Base-by-base conservation (phyloP, 352 stramenopile genomes). In the Albugo laibachii region DNA sequence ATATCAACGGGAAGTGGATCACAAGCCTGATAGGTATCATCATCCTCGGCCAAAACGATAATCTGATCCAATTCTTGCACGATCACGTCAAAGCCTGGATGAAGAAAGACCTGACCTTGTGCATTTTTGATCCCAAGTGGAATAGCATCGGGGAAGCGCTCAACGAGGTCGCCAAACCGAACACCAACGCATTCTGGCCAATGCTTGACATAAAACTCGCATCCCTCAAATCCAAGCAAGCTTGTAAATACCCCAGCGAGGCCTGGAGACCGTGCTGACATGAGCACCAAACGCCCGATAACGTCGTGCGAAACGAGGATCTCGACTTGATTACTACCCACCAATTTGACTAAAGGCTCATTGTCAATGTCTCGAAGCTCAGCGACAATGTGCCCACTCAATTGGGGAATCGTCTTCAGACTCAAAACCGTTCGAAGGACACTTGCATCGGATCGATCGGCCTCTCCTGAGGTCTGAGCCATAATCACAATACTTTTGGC, bases 351-450 rank as follows among this genome's bases (percentile, higher is more conserved):
- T 18, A 93, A 52, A 13, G 76, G 65, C 14, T 86, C 65, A 50
- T 93, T 94, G 55, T 94, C 82, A 13, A 93, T 74, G 47, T 94
- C 82, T 2, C 79, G 66, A 36, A 93, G 56, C 48, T 94, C 82
- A 11, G 77, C 80, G 4, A 94, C 80, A 19, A 93, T 85, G 41
- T 93, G 77, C 8, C 75, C 75, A 24, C 59, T 41, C 11, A 83
- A 36, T 66, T 83, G 58, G 13, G 69, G 64, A 20, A 88, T 49
- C 11, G 72, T 84, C 41, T 86, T 89, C 10, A 94, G 48, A 37
- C 68, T 78, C 39, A 94, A 49, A 3, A 92, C 72, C 15, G 78
- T 86, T 2, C 82, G 66, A 20, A 93, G 40, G 13, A 81, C 68
- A 1, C 64, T 65, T 6, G 82, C 70, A 52, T 93, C 82, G 0